Evolutionary conservation across 768 basidiomycete species (phyloP).

Genomic region (Boletus tylopilopsis): DNA sequence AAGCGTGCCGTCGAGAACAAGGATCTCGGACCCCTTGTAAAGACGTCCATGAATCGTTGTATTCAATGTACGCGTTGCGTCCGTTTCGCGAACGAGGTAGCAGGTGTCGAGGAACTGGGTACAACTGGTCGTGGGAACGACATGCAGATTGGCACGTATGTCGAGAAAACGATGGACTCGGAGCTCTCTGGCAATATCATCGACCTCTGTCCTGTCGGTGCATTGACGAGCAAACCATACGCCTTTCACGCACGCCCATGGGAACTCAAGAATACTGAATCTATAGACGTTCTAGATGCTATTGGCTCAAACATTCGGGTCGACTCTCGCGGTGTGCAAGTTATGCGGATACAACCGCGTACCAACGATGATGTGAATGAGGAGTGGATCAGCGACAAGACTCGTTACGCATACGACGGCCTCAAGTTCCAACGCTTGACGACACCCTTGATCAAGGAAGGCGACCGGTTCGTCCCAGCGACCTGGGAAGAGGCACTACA

Average conservation of each 20-base stretch:
- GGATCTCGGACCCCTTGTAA: conserved; percentile 95
- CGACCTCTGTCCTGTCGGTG: conserved; percentile 97
- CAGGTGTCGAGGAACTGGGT: conserved; percentile 95
- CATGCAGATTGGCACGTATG: conserved; percentile 97
- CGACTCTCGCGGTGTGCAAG: conserved; percentile 91
- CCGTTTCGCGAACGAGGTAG: conserved; percentile 98
- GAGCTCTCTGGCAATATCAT: conserved; percentile 97
- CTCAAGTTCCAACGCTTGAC: conserved; percentile 94
- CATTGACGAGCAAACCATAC: conserved; percentile 97
- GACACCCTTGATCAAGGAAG: conserved; percentile 83
- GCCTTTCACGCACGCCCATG: conserved; percentile 96
- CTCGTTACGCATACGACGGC: conserved; percentile 94
- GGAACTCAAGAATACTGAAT: conserved; percentile 99
- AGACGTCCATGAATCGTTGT: conserved; percentile 98
- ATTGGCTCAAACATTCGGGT: conserved; percentile 95
- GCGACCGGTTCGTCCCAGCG: conserved; percentile 88
- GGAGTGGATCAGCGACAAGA: conserved; percentile 99
- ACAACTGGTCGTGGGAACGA: conserved; percentile 97
- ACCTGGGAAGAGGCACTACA: conserved; percentile 89
- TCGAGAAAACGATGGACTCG: conserved; percentile 96
- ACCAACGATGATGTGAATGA: conserved; percentile 98
- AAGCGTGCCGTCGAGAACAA: conserved; percentile 99
- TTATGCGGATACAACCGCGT: conserved; percentile 96
- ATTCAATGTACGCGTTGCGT: conserved; percentile 99
- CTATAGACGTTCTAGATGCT: conserved; percentile 92